Base-by-base conservation (phyloP, 2,329 filamentous ascomycete genomes). In the Fusarium paranaense region DNA sequence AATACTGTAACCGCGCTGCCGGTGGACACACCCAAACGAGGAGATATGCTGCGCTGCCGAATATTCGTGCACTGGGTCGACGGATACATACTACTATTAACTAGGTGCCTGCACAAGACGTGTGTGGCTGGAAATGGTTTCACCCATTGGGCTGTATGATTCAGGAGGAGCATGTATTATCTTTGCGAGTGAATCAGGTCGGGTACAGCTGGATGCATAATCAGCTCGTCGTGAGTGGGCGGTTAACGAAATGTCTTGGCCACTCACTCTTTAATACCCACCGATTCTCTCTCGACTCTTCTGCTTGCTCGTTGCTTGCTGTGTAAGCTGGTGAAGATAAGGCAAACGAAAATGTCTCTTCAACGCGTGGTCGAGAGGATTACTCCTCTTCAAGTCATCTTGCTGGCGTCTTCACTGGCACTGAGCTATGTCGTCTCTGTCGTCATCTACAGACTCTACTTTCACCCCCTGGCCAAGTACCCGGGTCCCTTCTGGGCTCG, bases 401-500 rank as follows among this genome's bases (percentile, higher is more conserved):
- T 45, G 38, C 42, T 52, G 6, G 30, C 13, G n/a, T 6, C 33
- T n/a, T 56, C 38, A 25, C 8, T 73, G 14, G 35, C 16, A 5
- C 8, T 62, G 4, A 32, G 63, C 32, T 64, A 62, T 40, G 5
- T 61, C 10, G 9, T 65, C 9, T 58, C 45, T 7, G 27, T 60
- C 5, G 25, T 47, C 1, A 30, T 74, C 20, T 74, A 74, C 33
- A 69, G 72, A 6, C 50, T 74, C 38, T 87, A 87, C 79, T 87
- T 89, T 60, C 87, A 89, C 68, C 87, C 88, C 13, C 80, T 90
- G 6, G 79, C 83, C 20, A 82, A 83, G 35, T 90, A 89, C 70
- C 88, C 88, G 0, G 88, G 88, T 4, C 86, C 87, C 1, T 90
- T 89, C 74, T 89, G 86, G 85, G 87, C 82, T 30, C 84, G 83